A percentile compares a stretch with the other conserved stretches of the same genome.
phyloP scores from a whole-genome alignment of 2,329 filamentous ascomycete species.

The Pseudogymnoascus sp. region DNA sequence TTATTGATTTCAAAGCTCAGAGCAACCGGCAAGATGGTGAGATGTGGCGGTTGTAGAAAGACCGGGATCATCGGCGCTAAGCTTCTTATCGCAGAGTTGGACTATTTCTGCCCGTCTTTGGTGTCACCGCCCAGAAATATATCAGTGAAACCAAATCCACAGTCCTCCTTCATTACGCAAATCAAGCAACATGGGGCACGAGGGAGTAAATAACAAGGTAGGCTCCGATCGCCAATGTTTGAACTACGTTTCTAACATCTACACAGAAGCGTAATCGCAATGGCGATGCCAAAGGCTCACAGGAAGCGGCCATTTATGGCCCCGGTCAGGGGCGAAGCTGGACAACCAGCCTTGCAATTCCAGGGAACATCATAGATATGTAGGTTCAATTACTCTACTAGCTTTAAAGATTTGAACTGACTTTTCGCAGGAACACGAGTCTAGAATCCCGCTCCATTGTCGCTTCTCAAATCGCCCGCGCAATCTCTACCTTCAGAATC shows the following conservation, averaged over 20 bases:
- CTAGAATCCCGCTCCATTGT: conserved; percentile 64
- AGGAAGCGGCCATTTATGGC: conserved; percentile 50
- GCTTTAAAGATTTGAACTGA: neutral
- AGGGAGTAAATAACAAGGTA: neutral
- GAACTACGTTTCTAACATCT: neutral
- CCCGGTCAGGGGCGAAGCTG: conserved; percentile 56
- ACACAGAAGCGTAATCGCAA: conserved; percentile 29
- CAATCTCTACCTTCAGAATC: conserved; percentile 72
- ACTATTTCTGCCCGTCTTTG: conserved; percentile 6
- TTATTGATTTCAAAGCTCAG: conserved; percentile 1
- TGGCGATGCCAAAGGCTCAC: conserved; percentile 21
- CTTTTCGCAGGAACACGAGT: neutral
- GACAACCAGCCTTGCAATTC: conserved; percentile 71
- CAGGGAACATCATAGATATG: conserved; percentile 71
- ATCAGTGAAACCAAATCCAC: neutral
- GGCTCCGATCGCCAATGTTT: neutral
- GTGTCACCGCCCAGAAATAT: conserved; percentile 5
- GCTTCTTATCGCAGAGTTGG: neutral
- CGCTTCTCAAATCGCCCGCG: conserved; percentile 70
- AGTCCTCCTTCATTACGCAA: neutral
- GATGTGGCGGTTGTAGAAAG: conserved; percentile 1
- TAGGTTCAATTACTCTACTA: conserved; percentile 32
- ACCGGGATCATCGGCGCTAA: conserved; percentile 5
- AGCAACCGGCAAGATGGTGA: conserved; percentile 7
- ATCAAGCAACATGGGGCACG: neutral